Evolutionary conservation across 176 grass and related monocot species (phyloP), one percentile per base, ranked within the genome.

Genomic region (Paspalum notatum): DNA sequence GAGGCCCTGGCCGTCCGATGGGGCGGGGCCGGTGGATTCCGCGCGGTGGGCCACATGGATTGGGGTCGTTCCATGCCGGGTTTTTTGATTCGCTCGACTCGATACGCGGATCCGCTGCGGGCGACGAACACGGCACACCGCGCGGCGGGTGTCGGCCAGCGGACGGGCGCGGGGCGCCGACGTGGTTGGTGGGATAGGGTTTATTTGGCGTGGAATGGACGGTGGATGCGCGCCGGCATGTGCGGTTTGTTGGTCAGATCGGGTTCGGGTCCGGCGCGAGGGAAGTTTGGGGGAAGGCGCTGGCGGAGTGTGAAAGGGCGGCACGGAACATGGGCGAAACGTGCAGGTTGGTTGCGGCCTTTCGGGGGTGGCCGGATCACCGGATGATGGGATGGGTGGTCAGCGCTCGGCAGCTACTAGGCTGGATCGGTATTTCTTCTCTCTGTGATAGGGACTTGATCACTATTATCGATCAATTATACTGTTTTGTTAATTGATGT

Each of bases 321-420:
- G 42, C 8, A n/a, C 47, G 70, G 79, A 66, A 88, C 74, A 59
- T 83, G 66, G 66, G 85, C 55, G 54, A 54, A 87, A 77, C 79
- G 85, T 83, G 74, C 57, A 56, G 50, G 74, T 66, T 60, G 66
- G 38, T 41, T 68, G 52, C 7, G 68, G 24, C 8, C 68, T 71
- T 71, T 71, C 32, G 22, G 15, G 59, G 67, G 47, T 26, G 67
- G 22, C 32, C 32, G 32, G 32, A 32, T 32, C 32, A 32, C 32
- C 32, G 32, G 42, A 43, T 43, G 42, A 43, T 43, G 42, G 5
- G 26, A 62, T 38, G 13, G 60, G 16, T 62, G 60, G 60, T 62
- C 60, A 62, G 25, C 60, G 16, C 53, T 9, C 1, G 25, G 22
- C 22, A 8, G 13, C 13, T 49, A 49, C 13, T 49, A 49, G 45